These are phyloP conservation scores for Solanum piurae DNA, from an alignment of 257 asterid species.

Conservation along the genomic window DNA sequence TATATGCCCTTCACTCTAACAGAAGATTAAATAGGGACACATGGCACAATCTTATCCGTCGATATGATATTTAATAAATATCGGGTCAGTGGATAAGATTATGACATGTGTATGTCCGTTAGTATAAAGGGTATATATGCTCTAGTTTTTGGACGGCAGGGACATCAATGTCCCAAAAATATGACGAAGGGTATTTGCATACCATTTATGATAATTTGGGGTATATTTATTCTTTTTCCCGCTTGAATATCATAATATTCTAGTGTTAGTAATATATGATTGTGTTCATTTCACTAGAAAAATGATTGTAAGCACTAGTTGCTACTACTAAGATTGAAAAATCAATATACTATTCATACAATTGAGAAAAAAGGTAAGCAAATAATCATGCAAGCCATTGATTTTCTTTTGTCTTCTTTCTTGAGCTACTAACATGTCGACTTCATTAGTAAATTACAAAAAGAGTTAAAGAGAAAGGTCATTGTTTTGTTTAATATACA, in stretches of 20 bases:
- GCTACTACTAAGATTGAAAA: background rate
- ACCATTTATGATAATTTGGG: no score
- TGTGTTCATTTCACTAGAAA: background rate
- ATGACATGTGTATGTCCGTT: no score
- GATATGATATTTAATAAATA: no score
- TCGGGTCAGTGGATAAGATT: no score
- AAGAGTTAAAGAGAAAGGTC: background rate
- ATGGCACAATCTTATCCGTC: no score
- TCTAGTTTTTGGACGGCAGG: no score
- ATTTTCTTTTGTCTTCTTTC: background rate
- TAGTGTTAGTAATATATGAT: background rate
- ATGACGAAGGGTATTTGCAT: no score
- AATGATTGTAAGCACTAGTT: background rate
- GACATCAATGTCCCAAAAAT: no score
- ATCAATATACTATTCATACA: background rate
- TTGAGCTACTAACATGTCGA: background rate
- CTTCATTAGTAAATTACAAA: background rate
- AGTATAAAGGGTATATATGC: no score
- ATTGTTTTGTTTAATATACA: background rate
- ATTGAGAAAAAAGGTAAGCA: background rate
- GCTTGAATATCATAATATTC: background rate
- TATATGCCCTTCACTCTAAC: no score
- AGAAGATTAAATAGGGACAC: no score
- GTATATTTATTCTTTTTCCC: no score
- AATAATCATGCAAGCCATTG: background rate